Percentiles rank a stretch among this genome's conserved stretches.
Evolutionary conservation across 2,329 filamentous ascomycete genomes (phyloP).

Genomic region (Clonostachys sp.): DNA sequence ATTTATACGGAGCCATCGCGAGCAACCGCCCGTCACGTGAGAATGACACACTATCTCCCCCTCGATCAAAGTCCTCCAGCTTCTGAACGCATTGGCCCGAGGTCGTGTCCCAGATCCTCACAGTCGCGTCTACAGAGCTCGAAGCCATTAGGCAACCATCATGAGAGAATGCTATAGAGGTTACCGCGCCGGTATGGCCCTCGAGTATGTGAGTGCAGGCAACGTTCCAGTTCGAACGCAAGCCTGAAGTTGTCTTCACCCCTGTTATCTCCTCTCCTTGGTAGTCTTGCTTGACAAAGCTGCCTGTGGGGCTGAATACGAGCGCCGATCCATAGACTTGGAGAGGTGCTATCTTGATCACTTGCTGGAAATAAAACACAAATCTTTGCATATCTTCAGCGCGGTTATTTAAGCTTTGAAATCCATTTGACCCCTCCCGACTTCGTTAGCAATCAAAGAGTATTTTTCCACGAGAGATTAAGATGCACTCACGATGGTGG

Average conservation of each 20-base stretch:
- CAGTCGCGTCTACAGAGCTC: neutral
- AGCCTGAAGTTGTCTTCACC: no score
- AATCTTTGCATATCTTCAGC: conserved; percentile 21
- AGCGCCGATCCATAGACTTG: conserved; percentile 24
- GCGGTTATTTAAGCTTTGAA: no score
- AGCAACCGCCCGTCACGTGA: no score
- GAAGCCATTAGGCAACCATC: neutral
- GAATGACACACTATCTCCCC: no score
- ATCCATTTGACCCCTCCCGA: no score
- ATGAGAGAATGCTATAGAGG: neutral
- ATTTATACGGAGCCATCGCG: no score
- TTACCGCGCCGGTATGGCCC: neutral
- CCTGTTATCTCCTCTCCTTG: neutral
- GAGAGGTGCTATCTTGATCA: conserved; percentile 17
- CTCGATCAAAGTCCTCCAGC: neutral
- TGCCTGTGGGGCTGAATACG: conserved; percentile 20
- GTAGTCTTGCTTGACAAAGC: conserved; percentile 7
- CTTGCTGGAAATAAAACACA: conserved; percentile 10
- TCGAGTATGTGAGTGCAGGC: neutral
- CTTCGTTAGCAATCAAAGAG: neutral
- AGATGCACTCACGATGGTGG: no score
- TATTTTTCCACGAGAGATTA: no score
- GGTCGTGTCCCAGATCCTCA: neutral
- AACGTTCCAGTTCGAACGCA: no score
- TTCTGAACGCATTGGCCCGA: neutral